Percentiles rank a stretch among this genome's conserved stretches.
Evolutionary conservation across 2,329 filamentous ascomycete genomes (phyloP).

Genomic region (Cryphonectria parasitica): DNA sequence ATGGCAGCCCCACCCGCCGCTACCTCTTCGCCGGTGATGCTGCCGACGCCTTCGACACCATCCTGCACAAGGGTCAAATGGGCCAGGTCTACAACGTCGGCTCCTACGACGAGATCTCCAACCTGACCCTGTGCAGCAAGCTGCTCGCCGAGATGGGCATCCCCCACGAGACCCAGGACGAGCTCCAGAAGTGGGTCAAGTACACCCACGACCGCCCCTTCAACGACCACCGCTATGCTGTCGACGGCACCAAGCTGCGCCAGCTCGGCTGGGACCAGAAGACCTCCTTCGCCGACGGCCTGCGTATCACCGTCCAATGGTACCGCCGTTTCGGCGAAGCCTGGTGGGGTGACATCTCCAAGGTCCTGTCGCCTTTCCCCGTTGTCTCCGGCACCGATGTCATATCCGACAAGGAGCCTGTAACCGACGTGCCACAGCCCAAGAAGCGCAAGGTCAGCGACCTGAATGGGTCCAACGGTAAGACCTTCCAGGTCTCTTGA

Average conservation of each 20-base stretch:
- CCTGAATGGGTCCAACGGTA: conserved; percentile 8
- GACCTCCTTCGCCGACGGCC: conserved; percentile 65
- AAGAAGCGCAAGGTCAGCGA: conserved; percentile 25
- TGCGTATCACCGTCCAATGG: conserved; percentile 70
- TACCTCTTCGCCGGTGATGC: conserved; percentile 82
- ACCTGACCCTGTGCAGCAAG: conserved; percentile 68
- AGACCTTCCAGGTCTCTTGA: conserved; percentile 17
- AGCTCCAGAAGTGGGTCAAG: conserved; percentile 68
- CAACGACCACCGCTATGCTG: conserved; percentile 74
- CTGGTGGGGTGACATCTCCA: conserved; percentile 75
- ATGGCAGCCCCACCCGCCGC: conserved; percentile 73
- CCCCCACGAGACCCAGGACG: conserved; percentile 51
- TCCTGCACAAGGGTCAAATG: conserved; percentile 74
- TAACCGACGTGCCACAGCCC: conserved; percentile 38
- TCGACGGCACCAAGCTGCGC: conserved; percentile 70
- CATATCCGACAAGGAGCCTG: conserved; percentile 53
- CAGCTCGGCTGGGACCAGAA: conserved; percentile 72
- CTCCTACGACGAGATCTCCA: conserved; percentile 77
- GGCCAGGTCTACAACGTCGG: conserved; percentile 84
- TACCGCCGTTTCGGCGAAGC: conserved; percentile 67
- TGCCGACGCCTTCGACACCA: conserved; percentile 81
- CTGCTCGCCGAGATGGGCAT: conserved; percentile 67
- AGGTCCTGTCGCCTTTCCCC: conserved; percentile 70
- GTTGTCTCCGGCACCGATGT: conserved; percentile 60
- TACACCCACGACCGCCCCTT: conserved; percentile 79